Base-by-base conservation (phyloP, 1,139 yeast genomes). In the Geotrichum australiense region DNA sequence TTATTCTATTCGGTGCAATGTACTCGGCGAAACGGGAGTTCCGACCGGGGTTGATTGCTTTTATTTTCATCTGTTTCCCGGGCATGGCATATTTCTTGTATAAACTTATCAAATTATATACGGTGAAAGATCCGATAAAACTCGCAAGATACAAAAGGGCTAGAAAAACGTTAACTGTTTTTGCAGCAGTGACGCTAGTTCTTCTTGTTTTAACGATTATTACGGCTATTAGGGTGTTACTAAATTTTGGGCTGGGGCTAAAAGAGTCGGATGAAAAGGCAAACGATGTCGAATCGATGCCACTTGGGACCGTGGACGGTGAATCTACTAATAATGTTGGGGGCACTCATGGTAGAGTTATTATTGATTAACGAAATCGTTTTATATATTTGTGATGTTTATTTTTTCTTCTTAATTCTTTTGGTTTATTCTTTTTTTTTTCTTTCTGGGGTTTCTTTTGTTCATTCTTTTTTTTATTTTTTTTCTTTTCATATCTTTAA, bases 31-130 rank as follows among this genome's bases (percentile, higher is more conserved):
- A 69, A 12, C 57, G 66, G 39, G 78, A 73, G 47, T 52, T 56
- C 39, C 45, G 51, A 18, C 29, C 47, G 33, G 63, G 69, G 24
- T 59, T 71, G 39, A 31, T 53, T 2, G 42, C 51, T n/a, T 59
- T 72, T 26, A 51, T 69, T 2, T 39, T 58, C 4, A 47, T 67
- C 16, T 71, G 68, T 46, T 45, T 64, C 6, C 64, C 68, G 12
- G 77, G 74, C 1, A 55, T 70, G 52, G 76, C 73, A 0, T 73
- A 73, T 53, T 71, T 73, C 39, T 48, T 73, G 25, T 73, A 70
- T 61, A 73, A 73, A 53, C 61, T 70, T 45, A 66, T 73, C 29
- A 55, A 78, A 34, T 62, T 73, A 53, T 73, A 63, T 54, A 63
- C 64, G 72, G 33, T 74, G 68, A 2, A 53, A 56, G 27, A 35